A percentile compares a stretch with the other conserved stretches of the same genome.
phyloP scores from a whole-genome alignment of 1,139 yeast species.

The Pichia inconspicua region DNA sequence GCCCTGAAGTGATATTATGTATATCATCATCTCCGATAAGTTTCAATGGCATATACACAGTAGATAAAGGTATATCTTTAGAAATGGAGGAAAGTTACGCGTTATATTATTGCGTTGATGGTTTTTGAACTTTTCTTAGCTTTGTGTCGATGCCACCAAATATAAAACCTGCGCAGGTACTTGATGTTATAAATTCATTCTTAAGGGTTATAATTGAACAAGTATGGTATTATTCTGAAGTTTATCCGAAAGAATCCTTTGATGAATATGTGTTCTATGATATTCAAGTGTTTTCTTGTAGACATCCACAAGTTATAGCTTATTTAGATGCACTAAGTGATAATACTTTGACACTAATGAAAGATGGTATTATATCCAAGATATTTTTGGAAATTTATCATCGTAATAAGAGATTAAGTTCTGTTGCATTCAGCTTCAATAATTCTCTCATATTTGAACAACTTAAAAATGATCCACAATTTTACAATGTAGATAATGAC shows the following conservation, averaged over 20 bases:
- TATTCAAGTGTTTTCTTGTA: constrained; percentile 32
- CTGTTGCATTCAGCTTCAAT: constrained; percentile 24
- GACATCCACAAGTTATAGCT: constrained; percentile 38
- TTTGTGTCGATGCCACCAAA: neutral
- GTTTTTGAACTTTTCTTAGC: neutral
- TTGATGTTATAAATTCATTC: constrained; percentile 1
- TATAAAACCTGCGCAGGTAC: constrained; percentile 1
- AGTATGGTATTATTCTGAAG: constrained; percentile 36
- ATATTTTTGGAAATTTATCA: constrained; percentile 19
- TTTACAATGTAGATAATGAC: neutral
- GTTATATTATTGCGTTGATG: neutral
- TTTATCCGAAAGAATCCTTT: constrained; percentile 39
- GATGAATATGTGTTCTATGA: constrained; percentile 34
- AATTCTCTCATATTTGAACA: constrained; percentile 22
- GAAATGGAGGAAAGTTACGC: neutral
- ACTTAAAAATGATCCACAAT: constrained; percentile 9
- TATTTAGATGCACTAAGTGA: constrained; percentile 30
- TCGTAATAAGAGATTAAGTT: constrained; percentile 10
- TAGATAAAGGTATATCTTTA: neutral
- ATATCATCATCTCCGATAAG: constrained; percentile 35
- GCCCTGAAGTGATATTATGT: constrained; percentile 82
- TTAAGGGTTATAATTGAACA: constrained; percentile 30
- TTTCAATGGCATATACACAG: neutral
- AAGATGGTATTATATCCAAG: constrained; percentile 19
- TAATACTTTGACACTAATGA: constrained; percentile 12